Percentiles rank a stretch among this genome's conserved stretches.
Conservation (phyloP, 176 grass and related monocot species). For the Dactylis glomerata region DNA sequence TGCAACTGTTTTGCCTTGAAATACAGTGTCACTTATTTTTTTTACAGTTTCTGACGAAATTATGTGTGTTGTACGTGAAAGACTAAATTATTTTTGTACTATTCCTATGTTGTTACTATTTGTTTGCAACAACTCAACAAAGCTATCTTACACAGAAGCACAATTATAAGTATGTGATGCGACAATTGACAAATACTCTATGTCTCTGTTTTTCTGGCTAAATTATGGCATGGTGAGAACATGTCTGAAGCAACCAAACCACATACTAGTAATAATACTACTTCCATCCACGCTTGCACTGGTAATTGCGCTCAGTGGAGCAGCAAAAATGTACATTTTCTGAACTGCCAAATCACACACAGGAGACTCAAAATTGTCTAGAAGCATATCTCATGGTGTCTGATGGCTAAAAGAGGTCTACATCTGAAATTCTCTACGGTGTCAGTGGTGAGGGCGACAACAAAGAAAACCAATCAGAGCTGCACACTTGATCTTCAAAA, state of each 20-base stretch:
- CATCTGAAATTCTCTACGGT: not conserved
- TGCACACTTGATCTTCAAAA: not conserved
- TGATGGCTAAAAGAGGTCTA: not conserved
- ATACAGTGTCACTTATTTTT: not conserved
- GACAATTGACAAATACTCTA: not conserved
- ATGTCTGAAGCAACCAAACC: too few relatives aligned
- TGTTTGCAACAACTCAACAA: not conserved
- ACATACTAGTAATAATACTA: too few relatives aligned
- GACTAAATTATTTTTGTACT: too few relatives aligned
- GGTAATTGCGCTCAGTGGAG: not conserved
- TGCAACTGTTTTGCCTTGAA: not conserved
- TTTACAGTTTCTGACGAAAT: not conserved
- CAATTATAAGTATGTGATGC: not conserved
- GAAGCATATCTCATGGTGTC: not conserved
- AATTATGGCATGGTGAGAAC: not conserved
- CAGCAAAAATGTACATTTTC: not conserved
- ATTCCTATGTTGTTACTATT: too few relatives aligned
- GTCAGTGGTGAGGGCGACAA: not conserved
- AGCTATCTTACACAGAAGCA: not conserved
- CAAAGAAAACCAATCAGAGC: not conserved
- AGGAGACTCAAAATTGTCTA: not conserved
- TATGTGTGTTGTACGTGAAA: too few relatives aligned
- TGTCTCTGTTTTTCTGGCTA: not conserved
- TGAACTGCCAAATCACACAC: not conserved
- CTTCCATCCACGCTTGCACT: not conserved